Conservation (phyloP, 495 filamentous ascomycete genomes). For the Aspergillus ostianus region DNA sequence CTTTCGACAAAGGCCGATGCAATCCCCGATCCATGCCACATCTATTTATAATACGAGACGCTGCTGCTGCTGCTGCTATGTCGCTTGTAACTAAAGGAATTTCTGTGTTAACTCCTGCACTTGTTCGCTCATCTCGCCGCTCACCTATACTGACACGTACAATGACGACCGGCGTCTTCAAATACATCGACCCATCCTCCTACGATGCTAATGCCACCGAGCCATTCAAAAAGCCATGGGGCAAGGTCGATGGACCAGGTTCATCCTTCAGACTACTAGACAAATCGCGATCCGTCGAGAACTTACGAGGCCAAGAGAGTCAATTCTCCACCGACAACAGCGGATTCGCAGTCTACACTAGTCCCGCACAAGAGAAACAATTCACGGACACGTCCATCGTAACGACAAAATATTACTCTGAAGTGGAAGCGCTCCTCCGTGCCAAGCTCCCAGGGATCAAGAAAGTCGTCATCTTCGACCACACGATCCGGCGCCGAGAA, state of each 20-base stretch:
- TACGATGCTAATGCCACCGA: constrained; percentile 18
- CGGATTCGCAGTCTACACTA: constrained; percentile 60
- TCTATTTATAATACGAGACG: no score
- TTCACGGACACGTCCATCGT: constrained; percentile 61
- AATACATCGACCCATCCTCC: constrained; percentile 16
- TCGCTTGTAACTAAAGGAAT: no score
- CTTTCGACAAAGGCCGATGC: no score
- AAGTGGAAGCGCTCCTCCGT: constrained; percentile 67
- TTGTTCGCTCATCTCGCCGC: no score
- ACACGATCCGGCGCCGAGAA: constrained; percentile 72
- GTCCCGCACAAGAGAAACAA: constrained; percentile 50
- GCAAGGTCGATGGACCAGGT: constrained; percentile 20
- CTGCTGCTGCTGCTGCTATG: no score
- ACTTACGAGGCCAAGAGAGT: constrained; percentile 63
- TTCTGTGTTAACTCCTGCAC: no score
- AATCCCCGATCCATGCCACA: no score
- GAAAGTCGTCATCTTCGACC: constrained; percentile 78
- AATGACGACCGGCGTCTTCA: constrained; percentile 27
- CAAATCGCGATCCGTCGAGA: not conserved
- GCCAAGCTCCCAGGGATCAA: constrained; percentile 58
- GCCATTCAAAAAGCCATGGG: constrained; percentile 20
- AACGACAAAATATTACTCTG: constrained; percentile 79
- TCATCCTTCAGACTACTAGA: constrained; percentile 12
- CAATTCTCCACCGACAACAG: constrained; percentile 57
- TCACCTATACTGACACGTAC: constrained; percentile 1